Conservation (phyloP, 2,329 filamentous ascomycete genomes). For the Fusarium temperatum region DNA sequence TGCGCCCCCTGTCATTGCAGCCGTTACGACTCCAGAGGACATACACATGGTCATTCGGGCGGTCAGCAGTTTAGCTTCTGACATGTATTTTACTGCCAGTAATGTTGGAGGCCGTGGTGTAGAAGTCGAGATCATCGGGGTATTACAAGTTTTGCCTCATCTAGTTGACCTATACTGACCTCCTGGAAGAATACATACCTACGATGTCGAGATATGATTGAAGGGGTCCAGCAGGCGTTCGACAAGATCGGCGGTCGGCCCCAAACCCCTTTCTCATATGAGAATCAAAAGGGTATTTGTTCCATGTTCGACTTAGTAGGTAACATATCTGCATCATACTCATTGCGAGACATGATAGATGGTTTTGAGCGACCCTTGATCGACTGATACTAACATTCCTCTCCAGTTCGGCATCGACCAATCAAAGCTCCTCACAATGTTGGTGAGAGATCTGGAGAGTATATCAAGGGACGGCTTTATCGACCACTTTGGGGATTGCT, state of each 20-base stretch:
- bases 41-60: not conserved
- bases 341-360: not conserved
- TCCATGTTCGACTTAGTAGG: slow-evolving; percentile 5
- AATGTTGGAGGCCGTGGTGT: slow-evolving; percentile 2
- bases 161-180: not conserved
- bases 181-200: slow-evolving; percentile 16
- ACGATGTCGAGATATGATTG: slow-evolving; percentile 14
- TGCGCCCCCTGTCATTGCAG: not conserved
- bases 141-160: not conserved
- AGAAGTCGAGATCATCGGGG: slow-evolving; percentile 3
- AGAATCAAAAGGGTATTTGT: slow-evolving; percentile 15
- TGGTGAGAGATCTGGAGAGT: not conserved
- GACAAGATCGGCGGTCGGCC: not conserved
- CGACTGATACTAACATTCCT: not conserved
- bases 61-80: not conserved
- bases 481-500: slow-evolving; percentile 22
- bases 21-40: not conserved
- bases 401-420: slow-evolving; percentile 11
- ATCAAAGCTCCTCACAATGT: slow-evolving; percentile 8
- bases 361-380: not conserved
- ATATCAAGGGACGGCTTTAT: slow-evolving; percentile 9
- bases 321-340: not conserved
- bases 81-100: not conserved
- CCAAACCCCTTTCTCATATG: not conserved
- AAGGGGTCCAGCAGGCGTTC: slow-evolving; percentile 1